Evolutionary conservation across 2,329 filamentous ascomycete species (phyloP).

Genomic region (Paracoccidioides brasiliensis): DNA sequence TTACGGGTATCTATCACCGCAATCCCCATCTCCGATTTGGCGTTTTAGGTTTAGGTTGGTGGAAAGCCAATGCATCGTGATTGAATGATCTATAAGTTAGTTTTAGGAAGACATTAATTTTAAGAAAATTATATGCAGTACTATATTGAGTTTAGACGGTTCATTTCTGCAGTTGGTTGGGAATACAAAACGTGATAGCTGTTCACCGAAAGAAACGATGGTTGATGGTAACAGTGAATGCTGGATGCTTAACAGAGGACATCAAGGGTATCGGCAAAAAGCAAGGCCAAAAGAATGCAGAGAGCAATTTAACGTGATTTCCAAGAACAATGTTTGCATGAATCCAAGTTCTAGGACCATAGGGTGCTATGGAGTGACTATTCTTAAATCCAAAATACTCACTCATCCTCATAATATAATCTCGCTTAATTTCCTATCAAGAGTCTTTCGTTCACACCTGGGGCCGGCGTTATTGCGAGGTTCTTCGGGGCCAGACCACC

Average conservation of each 20-base stretch:
- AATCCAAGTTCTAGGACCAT: not conserved
- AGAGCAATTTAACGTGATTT: not conserved
- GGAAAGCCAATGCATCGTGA: not conserved
- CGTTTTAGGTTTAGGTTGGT: not conserved
- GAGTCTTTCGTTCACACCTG: not conserved
- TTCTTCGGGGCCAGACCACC: not conserved
- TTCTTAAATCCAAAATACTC: constrained; percentile 3
- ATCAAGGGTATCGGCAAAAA: not conserved
- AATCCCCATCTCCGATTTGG: not conserved
- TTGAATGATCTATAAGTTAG: not conserved
- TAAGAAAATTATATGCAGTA: not conserved
- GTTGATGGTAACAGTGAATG: too few relatives aligned
- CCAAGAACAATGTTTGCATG: not conserved
- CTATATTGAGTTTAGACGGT: not conserved
- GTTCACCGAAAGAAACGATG: too few relatives aligned
- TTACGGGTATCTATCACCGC: not conserved
- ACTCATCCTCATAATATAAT: not conserved
- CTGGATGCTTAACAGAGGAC: not conserved
- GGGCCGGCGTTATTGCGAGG: not conserved
- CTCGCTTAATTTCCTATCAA: constrained; percentile 1
- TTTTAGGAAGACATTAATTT: constrained; percentile 8
- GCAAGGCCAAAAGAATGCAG: not conserved
- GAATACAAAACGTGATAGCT: too few relatives aligned
- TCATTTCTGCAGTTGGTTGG: not conserved
- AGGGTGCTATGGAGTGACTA: not conserved